A percentile compares a stretch with the other conserved stretches of the same genome.
Conservation (phyloP, 2,329 filamentous ascomycete species). For the Trichophyton benhamiae region DNA sequence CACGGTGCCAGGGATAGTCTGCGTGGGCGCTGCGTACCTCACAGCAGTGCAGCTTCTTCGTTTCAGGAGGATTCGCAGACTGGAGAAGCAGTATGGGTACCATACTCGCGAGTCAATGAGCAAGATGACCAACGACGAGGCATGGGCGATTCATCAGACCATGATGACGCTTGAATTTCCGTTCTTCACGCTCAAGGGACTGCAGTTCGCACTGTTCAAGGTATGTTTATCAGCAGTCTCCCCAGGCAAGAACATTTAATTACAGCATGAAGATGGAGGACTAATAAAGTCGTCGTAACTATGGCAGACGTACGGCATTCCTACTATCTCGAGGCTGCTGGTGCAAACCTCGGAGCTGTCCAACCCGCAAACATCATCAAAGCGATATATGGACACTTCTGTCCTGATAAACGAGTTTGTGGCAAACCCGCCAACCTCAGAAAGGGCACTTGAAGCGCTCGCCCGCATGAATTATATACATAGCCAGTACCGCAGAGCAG, state of each 20-base stretch:
- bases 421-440: slow-evolving; percentile 32
- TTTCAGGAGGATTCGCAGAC: slow-evolving; percentile 26
- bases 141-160: slow-evolving; percentile 38
- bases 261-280: neutral
- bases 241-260: neutral
- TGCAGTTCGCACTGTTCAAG: slow-evolving; percentile 50
- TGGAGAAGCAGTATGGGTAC: slow-evolving; percentile 34
- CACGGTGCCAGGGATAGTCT: neutral
- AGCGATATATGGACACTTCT: slow-evolving; percentile 38
- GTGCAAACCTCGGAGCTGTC: slow-evolving; percentile 35
- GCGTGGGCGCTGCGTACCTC: slow-evolving; percentile 19
- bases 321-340: slow-evolving; percentile 38
- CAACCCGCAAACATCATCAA: slow-evolving; percentile 29
- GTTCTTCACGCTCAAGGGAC: slow-evolving; percentile 36
- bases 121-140: slow-evolving; percentile 44
- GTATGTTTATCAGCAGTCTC: slow-evolving; percentile 20
- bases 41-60: slow-evolving; percentile 26
- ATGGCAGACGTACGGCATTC: slow-evolving; percentile 43
- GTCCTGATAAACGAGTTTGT: slow-evolving; percentile 37
- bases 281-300: neutral
- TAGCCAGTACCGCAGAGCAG: slow-evolving; percentile 42
- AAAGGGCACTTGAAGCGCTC: slow-evolving; percentile 40
- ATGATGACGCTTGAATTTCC: slow-evolving; percentile 46
- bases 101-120: slow-evolving; percentile 34
- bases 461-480: slow-evolving; percentile 56